phyloP scores from a whole-genome alignment of 495 filamentous ascomycete genomes.

The Aspergillus bridgeri region DNA sequence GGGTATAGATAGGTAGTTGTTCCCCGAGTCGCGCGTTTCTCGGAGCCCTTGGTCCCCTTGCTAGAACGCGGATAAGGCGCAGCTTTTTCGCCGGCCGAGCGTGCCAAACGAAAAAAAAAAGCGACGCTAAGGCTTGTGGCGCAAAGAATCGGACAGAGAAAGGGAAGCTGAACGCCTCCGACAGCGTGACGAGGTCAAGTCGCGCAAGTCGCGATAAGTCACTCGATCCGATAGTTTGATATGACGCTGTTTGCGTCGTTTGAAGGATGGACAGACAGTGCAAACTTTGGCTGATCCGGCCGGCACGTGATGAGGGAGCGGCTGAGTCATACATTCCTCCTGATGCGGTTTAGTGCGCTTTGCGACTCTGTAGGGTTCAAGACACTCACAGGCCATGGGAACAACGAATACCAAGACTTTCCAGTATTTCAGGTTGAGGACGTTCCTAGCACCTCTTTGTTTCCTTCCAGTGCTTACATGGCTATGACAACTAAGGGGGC shows the following conservation, averaged over 20 bases:
- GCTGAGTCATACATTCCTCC: not conserved
- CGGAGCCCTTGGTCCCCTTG: not conserved
- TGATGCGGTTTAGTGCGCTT: too few species aligned
- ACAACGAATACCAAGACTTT: too few species aligned
- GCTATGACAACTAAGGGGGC: too few species aligned
- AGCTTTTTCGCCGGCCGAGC: not conserved
- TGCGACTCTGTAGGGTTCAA: too few species aligned
- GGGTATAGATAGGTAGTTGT: not conserved
- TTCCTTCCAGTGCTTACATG: too few species aligned
- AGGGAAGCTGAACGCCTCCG: slow-evolving; percentile 9
- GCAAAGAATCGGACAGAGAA: not conserved
- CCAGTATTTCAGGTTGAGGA: too few species aligned
- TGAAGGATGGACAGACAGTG: slow-evolving; percentile 48
- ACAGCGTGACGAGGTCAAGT: slow-evolving; percentile 1
- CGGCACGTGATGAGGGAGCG: not conserved
- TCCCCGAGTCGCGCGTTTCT: not conserved
- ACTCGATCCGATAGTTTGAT: slow-evolving; percentile 18
- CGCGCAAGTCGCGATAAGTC: slow-evolving; percentile 19
- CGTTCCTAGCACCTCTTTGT: too few species aligned
- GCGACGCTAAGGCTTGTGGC: not conserved
- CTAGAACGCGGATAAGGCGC: not conserved
- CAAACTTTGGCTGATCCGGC: slow-evolving; percentile 31
- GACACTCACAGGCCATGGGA: too few species aligned
- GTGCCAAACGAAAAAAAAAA: slow-evolving; percentile 5
- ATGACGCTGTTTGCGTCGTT: slow-evolving; percentile 47